Base-by-base conservation (phyloP, 1,284 basidiomycete species). In the Trichosporon coremiiforme region DNA sequence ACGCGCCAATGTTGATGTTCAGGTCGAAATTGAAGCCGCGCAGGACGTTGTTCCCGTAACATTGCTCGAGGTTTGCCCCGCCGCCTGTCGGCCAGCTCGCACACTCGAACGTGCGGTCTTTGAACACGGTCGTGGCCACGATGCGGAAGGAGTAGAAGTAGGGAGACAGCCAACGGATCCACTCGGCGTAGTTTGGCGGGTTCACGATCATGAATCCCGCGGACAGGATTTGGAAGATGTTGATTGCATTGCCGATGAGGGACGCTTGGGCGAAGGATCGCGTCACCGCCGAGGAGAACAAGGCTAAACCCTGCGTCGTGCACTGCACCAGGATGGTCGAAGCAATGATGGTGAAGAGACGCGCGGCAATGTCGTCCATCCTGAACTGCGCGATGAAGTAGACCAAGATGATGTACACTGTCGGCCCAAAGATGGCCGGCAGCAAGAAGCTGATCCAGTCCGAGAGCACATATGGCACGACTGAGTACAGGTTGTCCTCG, bases 11-110 rank as follows among this genome's bases (percentile, higher is more conserved):
- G 64, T 82, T 78, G 74, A 79, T 71, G 64, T 78, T 64, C 1
- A 65, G 65, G 67, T 82, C 69, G 67, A 86, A 80, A 6, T 76
- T 68, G 55, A 86, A 76, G 1, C 84, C 80, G 9, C 73, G 72
- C n/a, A 86, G 72, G 12, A 85, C 84, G 53, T 84, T 83, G 69
- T 84, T 80, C 2, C 85, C 85, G 22, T 75, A 69, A 71, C 85
- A 86, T 73, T 83, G 84, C 50, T 78, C 82, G 1, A 79, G 74
- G 38, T 82, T 82, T 0, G 79, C 78, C 0, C 76, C 77, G 0
- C 79, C 79, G 5, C 81, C 76, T 0, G 77, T 75, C 0, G 80
- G 81, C 57, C 57, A 62, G 31, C 7, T 15, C 15, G 57, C 57
- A 72, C 85, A 86, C 33, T 78, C 76, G 66, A 86, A 86, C 0